Evolutionary conservation across 495 filamentous ascomycete genomes (phyloP).

Genomic region (Penicillium odoratum): DNA sequence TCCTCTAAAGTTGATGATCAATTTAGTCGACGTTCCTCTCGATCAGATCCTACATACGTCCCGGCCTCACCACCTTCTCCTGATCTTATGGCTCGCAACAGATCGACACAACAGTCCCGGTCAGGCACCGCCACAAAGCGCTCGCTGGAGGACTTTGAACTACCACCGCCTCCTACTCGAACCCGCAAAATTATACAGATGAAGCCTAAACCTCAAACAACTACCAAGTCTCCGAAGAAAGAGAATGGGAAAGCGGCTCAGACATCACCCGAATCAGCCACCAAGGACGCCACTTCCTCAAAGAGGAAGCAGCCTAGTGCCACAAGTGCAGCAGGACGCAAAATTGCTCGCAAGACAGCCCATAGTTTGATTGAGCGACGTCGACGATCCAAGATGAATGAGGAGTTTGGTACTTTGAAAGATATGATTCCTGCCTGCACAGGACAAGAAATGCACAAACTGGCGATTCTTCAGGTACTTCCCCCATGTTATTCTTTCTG

Average conservation of each 20-base stretch:
- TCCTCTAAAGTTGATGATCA: slow-evolving; percentile 37
- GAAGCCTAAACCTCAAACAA: slow-evolving; percentile 57
- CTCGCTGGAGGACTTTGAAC: slow-evolving; percentile 60
- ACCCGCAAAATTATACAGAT: slow-evolving; percentile 98
- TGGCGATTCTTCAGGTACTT: slow-evolving; percentile 89
- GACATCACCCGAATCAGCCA: slow-evolving; percentile 12
- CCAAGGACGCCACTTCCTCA: slow-evolving; percentile 34
- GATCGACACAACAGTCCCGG: slow-evolving; percentile 55
- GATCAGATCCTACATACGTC: slow-evolving; percentile 49
- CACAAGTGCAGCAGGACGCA: slow-evolving; percentile 79
- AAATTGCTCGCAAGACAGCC: slow-evolving; percentile 94
- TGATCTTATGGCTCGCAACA: slow-evolving; percentile 30
- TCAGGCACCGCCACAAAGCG: slow-evolving; percentile 53
- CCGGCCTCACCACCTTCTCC: slow-evolving; percentile 60
- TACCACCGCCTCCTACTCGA: slow-evolving; percentile 89
- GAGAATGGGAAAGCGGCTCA: slow-evolving; percentile 33
- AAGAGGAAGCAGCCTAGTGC: slow-evolving; percentile 70
- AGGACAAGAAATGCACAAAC: slow-evolving; percentile 96
- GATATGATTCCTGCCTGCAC: slow-evolving; percentile 91
- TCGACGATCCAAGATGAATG: slow-evolving; percentile 96
- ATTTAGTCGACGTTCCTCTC: slow-evolving; percentile 43
- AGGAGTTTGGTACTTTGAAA: slow-evolving; percentile 93
- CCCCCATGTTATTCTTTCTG: neutral
- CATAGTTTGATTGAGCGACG: slow-evolving; percentile 93
- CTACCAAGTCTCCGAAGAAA: slow-evolving; percentile 31